Evolutionary conservation across 176 grass and related monocot genomes (phyloP), one percentile per base, ranked within the genome.

Genomic region (Bonia amplexicaulis): DNA sequence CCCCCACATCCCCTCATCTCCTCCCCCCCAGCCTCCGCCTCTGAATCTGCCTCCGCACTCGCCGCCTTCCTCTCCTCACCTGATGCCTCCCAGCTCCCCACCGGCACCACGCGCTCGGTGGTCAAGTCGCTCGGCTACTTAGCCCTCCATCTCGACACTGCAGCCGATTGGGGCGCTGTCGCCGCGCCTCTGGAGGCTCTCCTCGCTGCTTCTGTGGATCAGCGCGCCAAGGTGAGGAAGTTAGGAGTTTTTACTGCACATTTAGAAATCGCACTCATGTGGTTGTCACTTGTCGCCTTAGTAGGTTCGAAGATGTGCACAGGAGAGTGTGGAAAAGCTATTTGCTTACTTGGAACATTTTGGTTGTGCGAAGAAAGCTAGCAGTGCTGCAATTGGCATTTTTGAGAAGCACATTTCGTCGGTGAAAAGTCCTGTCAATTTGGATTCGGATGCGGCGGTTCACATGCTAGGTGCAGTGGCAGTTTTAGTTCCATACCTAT

Each of bases 251-350:
- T 3, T 13, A 16, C 22, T 76, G 10, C 61, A 75, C 23, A 8
- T 73, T 35, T 51, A 12, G 60, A 45, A 65, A 49, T 6, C 47
- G 57, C 23, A 20, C 70, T 77, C 57, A 85, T 80, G 41, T 71
- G 25, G 19, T 58, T 61, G 31, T 39, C 48, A 76, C 52, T 78
- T 15, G 9, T 75, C 40, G 7, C 82, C 20, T 60, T 71, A 75
- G 45, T 80, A 98, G 96, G 96, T 98, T 45, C 81, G 96, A 37
- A 98, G 88, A 84, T 91, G 91, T 68, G 96, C 93, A 5, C 96
- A 95, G 78, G 85, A 91, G 80, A 85, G 86, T 22, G 87, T 87
- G 2, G 89, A 92, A 69, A 95, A 89, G 74, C 73, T 92, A n/a
- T n/a, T 98, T 83, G 69, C 46, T 25, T 78, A 79, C 76, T 58